Conservation (phyloP, 805 yeast genomes). For the Teunomyces cretensis region DNA sequence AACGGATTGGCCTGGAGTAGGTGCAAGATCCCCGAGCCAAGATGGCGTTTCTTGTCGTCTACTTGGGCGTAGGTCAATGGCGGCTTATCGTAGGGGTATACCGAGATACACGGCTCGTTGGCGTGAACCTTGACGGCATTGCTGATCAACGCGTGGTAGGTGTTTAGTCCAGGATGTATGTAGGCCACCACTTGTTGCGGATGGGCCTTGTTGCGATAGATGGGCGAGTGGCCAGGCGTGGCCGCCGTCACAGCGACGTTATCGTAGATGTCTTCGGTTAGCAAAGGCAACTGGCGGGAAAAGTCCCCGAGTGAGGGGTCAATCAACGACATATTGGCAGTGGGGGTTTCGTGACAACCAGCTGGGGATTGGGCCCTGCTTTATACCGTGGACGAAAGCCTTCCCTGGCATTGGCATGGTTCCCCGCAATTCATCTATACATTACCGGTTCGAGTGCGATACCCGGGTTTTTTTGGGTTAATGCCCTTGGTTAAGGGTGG, state of each 20-base stretch:
- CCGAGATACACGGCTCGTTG: slow-evolving; percentile 37
- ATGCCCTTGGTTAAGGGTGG: too few relatives aligned
- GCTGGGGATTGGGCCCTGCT: neutral
- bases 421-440: too few relatives aligned
- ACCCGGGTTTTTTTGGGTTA: too few relatives aligned
- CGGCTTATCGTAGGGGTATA: slow-evolving; percentile 33
- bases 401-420: too few relatives aligned
- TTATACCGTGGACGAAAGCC: neutral
- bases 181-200: slow-evolving; percentile 11
- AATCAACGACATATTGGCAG: neutral
- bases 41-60: slow-evolving; percentile 40
- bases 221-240: slow-evolving; percentile 2
- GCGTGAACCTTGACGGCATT: slow-evolving; percentile 20
- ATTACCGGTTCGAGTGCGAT: too few relatives aligned
- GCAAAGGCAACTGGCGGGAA: neutral
- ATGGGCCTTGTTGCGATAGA: slow-evolving; percentile 12
- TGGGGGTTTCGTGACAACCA: too few relatives aligned
- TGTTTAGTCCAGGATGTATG: slow-evolving; percentile 35
- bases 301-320: neutral
- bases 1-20: slow-evolving; percentile 29
- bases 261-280: neutral
- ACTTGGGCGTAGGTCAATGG: slow-evolving; percentile 43
- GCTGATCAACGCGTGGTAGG: slow-evolving; percentile 36
- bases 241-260: neutral
- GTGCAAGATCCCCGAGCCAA: slow-evolving; percentile 55